phyloP scores from a whole-genome alignment of 2,329 filamentous ascomycete genomes.

The Neonectria ditissima region DNA sequence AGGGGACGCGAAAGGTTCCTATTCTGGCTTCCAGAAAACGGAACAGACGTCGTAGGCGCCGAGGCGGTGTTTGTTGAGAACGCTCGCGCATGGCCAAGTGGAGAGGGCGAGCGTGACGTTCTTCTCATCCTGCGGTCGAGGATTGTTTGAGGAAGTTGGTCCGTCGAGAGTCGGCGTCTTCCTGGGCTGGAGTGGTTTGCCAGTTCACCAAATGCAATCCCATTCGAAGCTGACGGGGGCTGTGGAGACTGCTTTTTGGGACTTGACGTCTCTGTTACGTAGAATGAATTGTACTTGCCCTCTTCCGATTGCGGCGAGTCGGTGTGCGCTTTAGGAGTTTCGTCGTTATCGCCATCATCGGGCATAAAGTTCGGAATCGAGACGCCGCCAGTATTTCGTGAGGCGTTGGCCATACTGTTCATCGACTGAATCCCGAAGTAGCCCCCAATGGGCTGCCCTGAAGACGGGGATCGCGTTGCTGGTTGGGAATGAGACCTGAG shows the following conservation, averaged over 20 bases:
- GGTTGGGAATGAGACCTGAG: conserved; percentile 76
- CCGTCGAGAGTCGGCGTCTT: conserved; percentile 63
- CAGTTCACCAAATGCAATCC: conserved; percentile 62
- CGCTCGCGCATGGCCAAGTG: conserved; percentile 62
- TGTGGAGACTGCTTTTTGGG: conserved; percentile 43
- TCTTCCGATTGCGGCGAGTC: conserved; percentile 64
- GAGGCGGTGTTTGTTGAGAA: conserved; percentile 57
- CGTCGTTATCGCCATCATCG: conserved; percentile 65
- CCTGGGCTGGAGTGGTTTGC: conserved; percentile 52
- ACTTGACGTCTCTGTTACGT: conserved; percentile 44
- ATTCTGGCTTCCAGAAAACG: conserved; percentile 52
- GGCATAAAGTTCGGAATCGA: conserved; percentile 67
- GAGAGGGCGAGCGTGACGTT: conserved; percentile 68
- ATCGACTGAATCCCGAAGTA: conserved; percentile 50
- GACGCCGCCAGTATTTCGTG: conserved; percentile 61
- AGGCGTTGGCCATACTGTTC: conserved; percentile 50
- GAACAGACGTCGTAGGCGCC: conserved; percentile 52
- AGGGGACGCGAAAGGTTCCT: conserved; percentile 58
- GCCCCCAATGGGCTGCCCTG: conserved; percentile 42
- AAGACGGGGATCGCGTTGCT: conserved; percentile 60
- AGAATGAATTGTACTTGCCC: conserved; percentile 47
- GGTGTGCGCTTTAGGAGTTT: conserved; percentile 54
- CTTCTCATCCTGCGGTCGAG: conserved; percentile 65
- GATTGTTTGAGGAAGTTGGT: conserved; percentile 65
- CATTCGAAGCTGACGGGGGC: conserved; percentile 49